Base-by-base conservation (phyloP, 2,329 filamentous ascomycete species). In the Fusarium anthophilum region DNA sequence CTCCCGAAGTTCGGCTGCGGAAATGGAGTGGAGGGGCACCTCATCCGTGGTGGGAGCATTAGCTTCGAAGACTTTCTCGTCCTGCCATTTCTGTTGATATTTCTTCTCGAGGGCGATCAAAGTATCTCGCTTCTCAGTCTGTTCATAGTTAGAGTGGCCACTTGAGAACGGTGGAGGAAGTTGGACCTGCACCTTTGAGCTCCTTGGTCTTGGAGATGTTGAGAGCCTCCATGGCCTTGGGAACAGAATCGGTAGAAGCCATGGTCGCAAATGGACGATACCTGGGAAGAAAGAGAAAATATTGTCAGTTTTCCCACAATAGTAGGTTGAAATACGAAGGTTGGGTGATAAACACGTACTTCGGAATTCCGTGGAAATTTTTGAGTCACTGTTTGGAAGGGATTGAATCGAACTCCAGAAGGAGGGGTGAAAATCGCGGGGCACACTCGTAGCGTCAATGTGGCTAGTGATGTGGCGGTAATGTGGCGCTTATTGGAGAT, bases 51-150 rank as follows among this genome's bases (percentile, higher is more conserved):
- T 91, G 39, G 96, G 96, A 30, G 96, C 95, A 83, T 98, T 87
- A 78, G 92, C 89, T 83, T 98, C 89, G 88, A 98, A 99, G 77
- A 98, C 86, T 64, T 79, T 70, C 55, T 82, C 82, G 12, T 83
- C 79, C 53, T 81, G 77, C 83, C 83, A 84, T 89, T 92, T 87
- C 80, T 91, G 86, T 85, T 98, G 96, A 84, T 97, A 98, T 81
- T 95, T 95, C 86, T 96, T 97, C 86, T 98, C 96, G 79, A 92
- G 89, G 38, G 90, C 90, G 77, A 96, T 92, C 76, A 97, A 87
- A 57, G 91, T 89, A 80, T 97, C 94, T 82, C 95, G 88, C 85
- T 97, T 97, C 79, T 97, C 94, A 44, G 95, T 97, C 89, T 94
- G 78, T 63, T 66, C 50, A 70, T 70, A 74, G 77, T 75, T 55